These are phyloP conservation scores for Escovopsis sp. DNA, from an alignment of 2,329 filamentous ascomycete genomes.

Conservation along the genomic window DNA sequence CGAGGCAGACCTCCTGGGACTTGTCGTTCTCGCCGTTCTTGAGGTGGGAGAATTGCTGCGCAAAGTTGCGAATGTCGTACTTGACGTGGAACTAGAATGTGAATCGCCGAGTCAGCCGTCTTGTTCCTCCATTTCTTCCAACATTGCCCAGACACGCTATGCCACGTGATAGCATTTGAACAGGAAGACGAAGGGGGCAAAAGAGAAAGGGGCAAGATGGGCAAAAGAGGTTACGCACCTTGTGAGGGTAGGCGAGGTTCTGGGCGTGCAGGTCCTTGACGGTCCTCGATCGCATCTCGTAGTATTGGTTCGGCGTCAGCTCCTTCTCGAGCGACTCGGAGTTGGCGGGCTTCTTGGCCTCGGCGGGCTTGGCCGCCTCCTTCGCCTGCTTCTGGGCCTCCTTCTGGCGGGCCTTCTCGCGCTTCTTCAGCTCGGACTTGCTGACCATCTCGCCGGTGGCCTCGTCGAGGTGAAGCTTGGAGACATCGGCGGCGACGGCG, in stretches of 20 bases:
- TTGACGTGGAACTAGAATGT: conserved; percentile 55
- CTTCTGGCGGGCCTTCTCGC: conserved; percentile 77
- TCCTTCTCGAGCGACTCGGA: conserved; percentile 51
- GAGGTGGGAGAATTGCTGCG: conserved; percentile 61
- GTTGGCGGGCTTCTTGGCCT: conserved; percentile 8
- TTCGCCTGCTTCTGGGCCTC: conserved; percentile 83
- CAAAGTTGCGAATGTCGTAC: conserved; percentile 68
- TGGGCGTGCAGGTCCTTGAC: conserved; percentile 36
- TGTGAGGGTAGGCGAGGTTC: conserved; percentile 62
- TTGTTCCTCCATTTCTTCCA: too few relatives aligned
- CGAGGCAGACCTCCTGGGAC: conserved; percentile 61
- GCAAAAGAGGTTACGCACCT: too few relatives aligned
- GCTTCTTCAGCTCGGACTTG: conserved; percentile 86
- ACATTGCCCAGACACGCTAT: too few relatives aligned
- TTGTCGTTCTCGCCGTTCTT: conserved; percentile 76
- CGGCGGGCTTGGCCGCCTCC: conserved; percentile 44
- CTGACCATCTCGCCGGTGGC: conserved; percentile 79
- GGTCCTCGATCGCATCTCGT: conserved; percentile 79
- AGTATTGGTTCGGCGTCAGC: conserved; percentile 56
- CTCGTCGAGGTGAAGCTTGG: conserved; percentile 75
- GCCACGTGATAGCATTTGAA: neutral
- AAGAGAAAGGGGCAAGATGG: neutral
- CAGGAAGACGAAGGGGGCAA: neutral
- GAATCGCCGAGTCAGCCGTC: neutral
- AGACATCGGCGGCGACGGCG: conserved; percentile 33